A percentile compares a stretch with the other conserved stretches of the same genome.
These are phyloP conservation scores for Aspergillus quadrilineatus DNA, from an alignment of 2,329 filamentous ascomycete genomes.

Conservation along the genomic window DNA sequence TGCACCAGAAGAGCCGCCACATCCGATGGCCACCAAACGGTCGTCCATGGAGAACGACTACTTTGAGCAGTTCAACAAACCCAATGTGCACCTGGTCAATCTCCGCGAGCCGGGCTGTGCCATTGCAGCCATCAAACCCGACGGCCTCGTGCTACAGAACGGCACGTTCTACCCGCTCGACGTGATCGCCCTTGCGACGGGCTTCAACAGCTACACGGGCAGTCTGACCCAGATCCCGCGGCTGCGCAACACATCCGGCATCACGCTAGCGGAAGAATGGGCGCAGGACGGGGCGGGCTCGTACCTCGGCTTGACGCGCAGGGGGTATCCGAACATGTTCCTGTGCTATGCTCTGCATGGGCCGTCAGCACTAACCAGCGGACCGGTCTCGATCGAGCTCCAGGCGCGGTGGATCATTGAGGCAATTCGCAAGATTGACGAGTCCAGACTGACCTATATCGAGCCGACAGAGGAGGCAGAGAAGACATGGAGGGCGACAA, in stretches of 20 bases:
- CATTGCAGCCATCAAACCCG: constrained; percentile 40
- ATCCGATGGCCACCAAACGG: constrained; percentile 57
- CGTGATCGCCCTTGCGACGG: constrained; percentile 42
- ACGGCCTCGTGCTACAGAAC: constrained; percentile 38
- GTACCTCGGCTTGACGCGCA: constrained; percentile 44
- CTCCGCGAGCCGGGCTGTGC: constrained; percentile 45
- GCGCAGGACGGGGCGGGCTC: neutral
- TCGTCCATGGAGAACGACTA: constrained; percentile 51
- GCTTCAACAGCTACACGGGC: constrained; percentile 43
- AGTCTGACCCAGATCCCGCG: constrained; percentile 35
- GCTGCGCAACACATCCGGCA: constrained; percentile 30
- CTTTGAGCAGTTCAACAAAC: constrained; percentile 51
- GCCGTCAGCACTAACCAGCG: constrained; percentile 57
- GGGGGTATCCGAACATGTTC: constrained; percentile 52
- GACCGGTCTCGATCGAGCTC: constrained; percentile 40
- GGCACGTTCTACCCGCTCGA: constrained; percentile 39
- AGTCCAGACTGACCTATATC: constrained; percentile 51
- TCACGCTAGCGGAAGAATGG: constrained; percentile 29
- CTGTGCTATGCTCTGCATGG: constrained; percentile 48
- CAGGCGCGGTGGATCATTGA: constrained; percentile 26
- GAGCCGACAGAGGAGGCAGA: constrained; percentile 51
- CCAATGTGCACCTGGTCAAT: constrained; percentile 50
- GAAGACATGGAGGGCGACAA: constrained; percentile 51
- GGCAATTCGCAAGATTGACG: constrained; percentile 50
- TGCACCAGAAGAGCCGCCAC: constrained; percentile 53